Conservation (phyloP, 164 flowering plant species). For the Platanus orientalis region DNA sequence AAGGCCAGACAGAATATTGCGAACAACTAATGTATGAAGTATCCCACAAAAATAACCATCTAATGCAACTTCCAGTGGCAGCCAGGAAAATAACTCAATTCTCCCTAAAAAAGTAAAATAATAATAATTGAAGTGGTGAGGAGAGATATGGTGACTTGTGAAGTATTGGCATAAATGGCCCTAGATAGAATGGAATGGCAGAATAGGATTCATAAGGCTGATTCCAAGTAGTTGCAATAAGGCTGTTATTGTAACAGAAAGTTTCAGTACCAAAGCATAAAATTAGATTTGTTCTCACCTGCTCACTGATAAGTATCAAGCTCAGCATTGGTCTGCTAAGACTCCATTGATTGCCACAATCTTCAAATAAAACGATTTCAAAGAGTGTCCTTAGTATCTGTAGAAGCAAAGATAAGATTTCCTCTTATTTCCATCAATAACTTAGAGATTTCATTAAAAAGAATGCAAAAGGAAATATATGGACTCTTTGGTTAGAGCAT, state of each 20-base stretch:
- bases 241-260: neutral
- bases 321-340: constrained; percentile 97
- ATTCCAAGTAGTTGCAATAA: neutral
- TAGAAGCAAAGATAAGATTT: neutral
- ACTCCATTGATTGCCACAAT: constrained; percentile 92
- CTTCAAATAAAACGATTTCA: constrained; percentile 90
- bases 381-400: constrained; percentile 88
- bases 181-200: too few species aligned
- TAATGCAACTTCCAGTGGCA: too few species aligned
- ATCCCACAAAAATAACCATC: too few species aligned
- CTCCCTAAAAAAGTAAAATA: too few species aligned
- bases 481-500: too few species aligned
- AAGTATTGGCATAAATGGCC: too few species aligned
- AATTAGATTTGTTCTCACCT: constrained; percentile 41
- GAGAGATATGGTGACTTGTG: too few species aligned
- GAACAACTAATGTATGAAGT: too few species aligned
- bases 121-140: too few species aligned
- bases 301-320: constrained; percentile 83
- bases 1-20: too few species aligned
- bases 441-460: neutral
- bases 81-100: too few species aligned
- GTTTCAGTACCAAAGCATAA: neutral
- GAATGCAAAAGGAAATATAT: neutral
- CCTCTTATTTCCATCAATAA: neutral
- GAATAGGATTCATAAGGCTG: too few species aligned